Evolutionary conservation across 192 early-diverging fungal genomes (phyloP).

Genomic region (Podila horticola): DNA sequence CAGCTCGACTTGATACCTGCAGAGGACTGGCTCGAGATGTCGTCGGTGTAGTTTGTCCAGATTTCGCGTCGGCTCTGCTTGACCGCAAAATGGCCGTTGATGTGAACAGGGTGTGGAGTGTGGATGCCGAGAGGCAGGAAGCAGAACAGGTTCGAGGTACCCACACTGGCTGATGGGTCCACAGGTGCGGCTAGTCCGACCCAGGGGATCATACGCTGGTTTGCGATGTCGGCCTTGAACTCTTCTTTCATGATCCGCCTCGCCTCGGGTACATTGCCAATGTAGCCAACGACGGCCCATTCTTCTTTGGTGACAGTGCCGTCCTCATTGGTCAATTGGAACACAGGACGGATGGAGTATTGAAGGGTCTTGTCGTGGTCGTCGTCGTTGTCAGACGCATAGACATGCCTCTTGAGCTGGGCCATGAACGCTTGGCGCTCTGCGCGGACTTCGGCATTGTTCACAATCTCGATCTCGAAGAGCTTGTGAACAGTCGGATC

Average conservation of each 20-base stretch:
- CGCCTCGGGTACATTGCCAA: conserved; percentile 19
- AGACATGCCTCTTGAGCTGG: conserved; percentile 11
- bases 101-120: conserved; percentile 42
- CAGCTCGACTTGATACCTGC: conserved; percentile 38
- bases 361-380: conserved; percentile 3
- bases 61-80: conserved; percentile 47
- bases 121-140: conserved; percentile 50
- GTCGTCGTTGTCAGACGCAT: not conserved
- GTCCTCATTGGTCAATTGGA: conserved; percentile 20
- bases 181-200: conserved; percentile 46
- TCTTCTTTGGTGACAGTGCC: not conserved
- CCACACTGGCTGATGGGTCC: conserved; percentile 1
- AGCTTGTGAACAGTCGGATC: conserved; percentile 4
- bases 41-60: conserved; percentile 38
- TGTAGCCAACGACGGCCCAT: conserved; percentile 28
- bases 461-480: conserved; percentile 33
- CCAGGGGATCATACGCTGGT: conserved; percentile 50
- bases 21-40: conserved; percentile 12
- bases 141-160: conserved; percentile 34
- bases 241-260: conserved; percentile 6
- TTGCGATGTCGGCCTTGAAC: conserved; percentile 4
- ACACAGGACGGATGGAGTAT: conserved; percentile 15
- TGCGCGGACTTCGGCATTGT: conserved; percentile 18
- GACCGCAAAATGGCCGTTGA: conserved; percentile 56
- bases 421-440: conserved; percentile 6